Conservation (phyloP, 371 early-diverging fungal species). For the Rhizopus microsporus region DNA sequence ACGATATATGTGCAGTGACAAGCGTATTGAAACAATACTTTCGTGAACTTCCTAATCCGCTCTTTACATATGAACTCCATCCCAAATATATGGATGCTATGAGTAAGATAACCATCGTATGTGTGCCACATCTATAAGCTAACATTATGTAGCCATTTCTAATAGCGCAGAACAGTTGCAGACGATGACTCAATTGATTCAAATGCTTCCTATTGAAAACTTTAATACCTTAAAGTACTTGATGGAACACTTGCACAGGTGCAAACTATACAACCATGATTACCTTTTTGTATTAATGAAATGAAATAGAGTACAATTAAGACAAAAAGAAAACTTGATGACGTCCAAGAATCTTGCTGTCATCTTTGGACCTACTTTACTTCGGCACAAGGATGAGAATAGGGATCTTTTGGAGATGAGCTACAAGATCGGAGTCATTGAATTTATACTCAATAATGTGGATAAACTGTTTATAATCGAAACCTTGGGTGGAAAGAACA, state of each 20-base stretch:
- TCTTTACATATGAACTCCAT: slow-evolving; percentile 82
- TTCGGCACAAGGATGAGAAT: slow-evolving; percentile 67
- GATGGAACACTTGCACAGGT: slow-evolving; percentile 43
- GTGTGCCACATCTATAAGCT: neutral
- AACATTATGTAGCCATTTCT: slow-evolving; percentile 18
- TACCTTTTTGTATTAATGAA: slow-evolving; percentile 6
- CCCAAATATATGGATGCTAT: slow-evolving; percentile 71
- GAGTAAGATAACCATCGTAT: slow-evolving; percentile 22
- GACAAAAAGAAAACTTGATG: slow-evolving; percentile 79
- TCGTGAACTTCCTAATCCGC: slow-evolving; percentile 87
- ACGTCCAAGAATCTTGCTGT: slow-evolving; percentile 86
- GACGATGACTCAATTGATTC: slow-evolving; percentile 25
- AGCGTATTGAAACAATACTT: slow-evolving; percentile 94
- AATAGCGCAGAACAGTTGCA: slow-evolving; percentile 22
- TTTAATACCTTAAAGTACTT: slow-evolving; percentile 46
- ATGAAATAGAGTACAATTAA: slow-evolving; percentile 50
- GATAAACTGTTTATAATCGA: slow-evolving; percentile 31
- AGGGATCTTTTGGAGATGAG: slow-evolving; percentile 81
- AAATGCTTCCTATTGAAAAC: slow-evolving; percentile 41
- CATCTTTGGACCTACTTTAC: slow-evolving; percentile 92
- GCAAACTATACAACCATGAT: slow-evolving; percentile 4
- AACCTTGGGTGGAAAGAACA: slow-evolving; percentile 14
- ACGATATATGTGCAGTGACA: slow-evolving; percentile 76
- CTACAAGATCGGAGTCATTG: slow-evolving; percentile 72
- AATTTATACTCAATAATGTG: slow-evolving; percentile 59